Base-by-base conservation (phyloP, 768 basidiomycete genomes). In the Mycena haematopus region DNA sequence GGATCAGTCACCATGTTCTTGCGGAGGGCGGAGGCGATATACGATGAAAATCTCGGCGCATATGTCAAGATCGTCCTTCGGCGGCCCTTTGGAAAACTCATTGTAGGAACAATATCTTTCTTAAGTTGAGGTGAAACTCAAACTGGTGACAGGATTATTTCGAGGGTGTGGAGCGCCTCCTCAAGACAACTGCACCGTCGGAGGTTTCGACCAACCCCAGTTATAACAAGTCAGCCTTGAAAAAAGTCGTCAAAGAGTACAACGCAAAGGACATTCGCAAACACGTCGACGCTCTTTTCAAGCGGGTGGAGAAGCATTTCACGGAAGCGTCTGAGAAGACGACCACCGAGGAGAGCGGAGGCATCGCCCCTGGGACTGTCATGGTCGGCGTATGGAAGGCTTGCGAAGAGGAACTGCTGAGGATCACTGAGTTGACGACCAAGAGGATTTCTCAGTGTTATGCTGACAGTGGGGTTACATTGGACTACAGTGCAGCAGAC, bases 291-390 rank as follows among this genome's bases (percentile, higher is more conserved):
- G 84, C 85, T 9, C 80, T 99, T 38, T 90, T 89, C 76, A 93
- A 93, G 72, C 87, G 96, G 11, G 93, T 99, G 29, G 93, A 96
- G 76, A 99, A 99, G 75, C 96, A 99, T 72, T 98, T 97, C 70
- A 89, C 89, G 7, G 93, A 95, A 69, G 86, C 86, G 1, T 87
- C 89, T 11, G 90, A 89, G 65, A 89, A 86, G 66, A 71, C 83
- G 4, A 84, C 83, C 21, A 81, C 78, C 4, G 86, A 89, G 61
- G 86, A 87, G 58, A 79, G 78, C 63, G 77, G 78, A 33, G 81
- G 80, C 36, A 84, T 86, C 60, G 76, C 83, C 3, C 78, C 85
- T 27, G 86, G 86, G 3, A 88, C 84, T 33, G 87, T 93, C 42
- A 78, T 96, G 77, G 85, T 86, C 25, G 89, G 87, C 5, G 95